Base-by-base conservation (phyloP, 805 yeast species). In the Metahyphopichia silvanorum region DNA sequence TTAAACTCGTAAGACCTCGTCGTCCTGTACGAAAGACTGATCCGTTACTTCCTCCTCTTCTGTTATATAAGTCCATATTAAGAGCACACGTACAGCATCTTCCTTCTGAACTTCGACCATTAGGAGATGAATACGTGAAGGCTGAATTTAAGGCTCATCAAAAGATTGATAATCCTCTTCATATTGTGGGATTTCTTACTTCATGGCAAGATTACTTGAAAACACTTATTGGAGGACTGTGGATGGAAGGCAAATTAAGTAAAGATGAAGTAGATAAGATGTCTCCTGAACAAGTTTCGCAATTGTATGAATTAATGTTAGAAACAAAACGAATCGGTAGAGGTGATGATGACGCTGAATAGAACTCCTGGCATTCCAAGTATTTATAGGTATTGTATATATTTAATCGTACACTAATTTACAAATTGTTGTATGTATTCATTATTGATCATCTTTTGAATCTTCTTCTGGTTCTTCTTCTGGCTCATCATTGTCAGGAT, bases 41-140 rank as follows among this genome's bases (percentile, higher is more conserved):
- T 19, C 61, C 86, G 2, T 60, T 93, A 18, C 56, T 88, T 8
- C 96, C 96, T 5, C 98, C 99, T 1, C 57, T 89, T 16, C 69
- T 71, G 23, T 72, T 93, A 21, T 93, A 86, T 61, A 69, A 86
- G 34, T 74, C 82, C n/a, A 79, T 93, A 24, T 66, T 93, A 34
- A 69, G 97, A 34, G 89, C 95, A 1, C 97, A 93, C 39, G 39
- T 42, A 16, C 59, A 60, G 66, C 43, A 66, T 55, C 69, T 93
- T n/a, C 86, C 89, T 0, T 57, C 63, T 3, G 77, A 78, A 30
- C 82, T 83, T 39, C 71, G 95, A 37, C 72, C 78, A 32, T 68
- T 93, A 15, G 99, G 98, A 4, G 96, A 93, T 57, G 71, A 77
- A 44, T 93, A 93, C 55, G 96, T 91, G 32, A 84, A 79, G 53